Evolutionary conservation across 306 rosid species (phyloP).

Genomic region (Morella rubra): DNA sequence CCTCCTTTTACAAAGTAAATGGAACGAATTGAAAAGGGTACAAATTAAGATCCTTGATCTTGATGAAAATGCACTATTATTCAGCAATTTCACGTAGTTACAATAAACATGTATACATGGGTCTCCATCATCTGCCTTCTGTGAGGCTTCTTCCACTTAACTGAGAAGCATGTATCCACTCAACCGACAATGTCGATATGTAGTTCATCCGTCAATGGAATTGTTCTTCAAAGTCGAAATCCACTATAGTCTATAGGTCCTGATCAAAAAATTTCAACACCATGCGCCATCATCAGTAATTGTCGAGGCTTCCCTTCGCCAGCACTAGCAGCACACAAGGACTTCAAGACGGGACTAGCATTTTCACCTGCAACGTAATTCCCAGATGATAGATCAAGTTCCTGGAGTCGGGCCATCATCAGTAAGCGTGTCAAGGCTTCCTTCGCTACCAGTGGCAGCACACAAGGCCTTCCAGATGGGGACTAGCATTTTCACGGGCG

Average conservation of each 20-base stretch:
- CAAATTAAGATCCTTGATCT: no score
- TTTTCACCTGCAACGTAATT: slow-evolving; percentile 66
- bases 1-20: no score
- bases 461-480: slow-evolving; percentile 93
- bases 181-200: background rate
- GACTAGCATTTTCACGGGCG: slow-evolving; percentile 77
- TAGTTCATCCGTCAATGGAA: background rate
- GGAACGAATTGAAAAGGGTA: no score
- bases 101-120: no score
- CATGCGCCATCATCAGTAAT: slow-evolving; percentile 30
- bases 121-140: background rate
- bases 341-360: slow-evolving; percentile 92
- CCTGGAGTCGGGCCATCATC: slow-evolving; percentile 31
- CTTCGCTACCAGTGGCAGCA: slow-evolving; percentile 51
- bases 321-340: slow-evolving; percentile 62
- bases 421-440: slow-evolving; percentile 21
- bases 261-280: slow-evolving; percentile 6
- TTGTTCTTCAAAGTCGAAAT: background rate
- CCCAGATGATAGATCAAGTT: slow-evolving; percentile 40
- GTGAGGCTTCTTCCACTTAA: background rate
- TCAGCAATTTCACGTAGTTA: no score
- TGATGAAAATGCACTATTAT: no score
- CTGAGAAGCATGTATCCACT: background rate
- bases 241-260: background rate
- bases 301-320: slow-evolving; percentile 29